phyloP scores from a whole-genome alignment of 179 eudicot genomes.

The Pouteria campechiana region DNA sequence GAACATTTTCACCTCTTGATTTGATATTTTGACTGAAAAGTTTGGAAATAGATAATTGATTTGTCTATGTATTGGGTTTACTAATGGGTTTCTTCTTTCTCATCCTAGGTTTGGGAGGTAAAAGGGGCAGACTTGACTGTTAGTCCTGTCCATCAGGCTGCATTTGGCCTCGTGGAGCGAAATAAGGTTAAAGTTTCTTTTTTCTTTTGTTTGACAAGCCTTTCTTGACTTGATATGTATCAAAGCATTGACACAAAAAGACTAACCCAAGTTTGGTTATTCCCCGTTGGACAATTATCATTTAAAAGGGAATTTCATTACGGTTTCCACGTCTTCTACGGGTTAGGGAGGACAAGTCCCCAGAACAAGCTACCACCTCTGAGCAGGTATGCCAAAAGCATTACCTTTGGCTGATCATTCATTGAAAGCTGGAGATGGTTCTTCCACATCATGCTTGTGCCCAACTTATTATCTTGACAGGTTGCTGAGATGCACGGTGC shows the following conservation, averaged over 20 bases:
- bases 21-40: not conserved
- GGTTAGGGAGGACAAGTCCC: constrained; percentile 73
- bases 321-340: constrained; percentile 86
- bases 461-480: constrained; percentile 13
- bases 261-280: not conserved
- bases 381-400: constrained; percentile 38
- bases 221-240: not conserved
- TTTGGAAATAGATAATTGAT: not conserved
- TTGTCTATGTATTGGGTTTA: not conserved
- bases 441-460: not conserved
- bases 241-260: not conserved
- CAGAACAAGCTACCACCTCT: constrained; percentile 80
- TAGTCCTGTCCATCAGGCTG: constrained; percentile 90
- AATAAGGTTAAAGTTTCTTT: constrained; percentile 44
- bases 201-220: not conserved
- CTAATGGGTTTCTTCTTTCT: constrained; percentile 10
- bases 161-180: constrained; percentile 64
- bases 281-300: not conserved
- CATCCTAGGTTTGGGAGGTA: constrained; percentile 83
- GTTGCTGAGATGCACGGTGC: constrained; percentile 72
- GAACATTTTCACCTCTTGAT: too few species aligned
- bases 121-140: constrained; percentile 96
- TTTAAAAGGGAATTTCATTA: constrained; percentile 70
- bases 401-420: constrained; percentile 1
- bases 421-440: not conserved